phyloP scores from a whole-genome alignment of 75 land plant genomes.

The Pseudotsuga menziesii region DNA sequence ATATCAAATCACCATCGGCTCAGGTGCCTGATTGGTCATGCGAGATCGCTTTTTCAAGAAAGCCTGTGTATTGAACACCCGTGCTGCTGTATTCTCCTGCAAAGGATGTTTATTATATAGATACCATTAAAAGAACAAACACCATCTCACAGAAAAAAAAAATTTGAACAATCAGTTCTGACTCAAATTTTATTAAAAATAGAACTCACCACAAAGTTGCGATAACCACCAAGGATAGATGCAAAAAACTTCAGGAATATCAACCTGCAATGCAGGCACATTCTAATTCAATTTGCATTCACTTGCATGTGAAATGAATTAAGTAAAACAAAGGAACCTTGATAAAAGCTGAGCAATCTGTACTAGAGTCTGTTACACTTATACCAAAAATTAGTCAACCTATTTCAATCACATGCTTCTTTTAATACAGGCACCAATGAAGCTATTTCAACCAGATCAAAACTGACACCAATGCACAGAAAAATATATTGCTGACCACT shows the following conservation, averaged over 20 bases:
- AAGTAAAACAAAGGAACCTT: not conserved
- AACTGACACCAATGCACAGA: not conserved
- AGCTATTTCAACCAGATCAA: not conserved
- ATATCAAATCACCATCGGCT: constrained; percentile 59
- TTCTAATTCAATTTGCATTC: not conserved
- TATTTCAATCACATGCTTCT: not conserved
- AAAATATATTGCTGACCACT: not conserved
- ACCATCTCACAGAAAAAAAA: not conserved
- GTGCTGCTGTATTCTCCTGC: constrained; percentile 70
- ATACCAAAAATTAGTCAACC: not conserved
- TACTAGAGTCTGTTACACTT: no score
- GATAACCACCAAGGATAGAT: constrained; percentile 78
- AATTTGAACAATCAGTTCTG: not conserved
- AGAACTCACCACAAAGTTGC: constrained; percentile 90
- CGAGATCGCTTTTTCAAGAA: constrained; percentile 91
- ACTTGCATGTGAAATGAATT: not conserved
- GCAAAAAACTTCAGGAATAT: constrained; percentile 89
- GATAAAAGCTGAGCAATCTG: no score
- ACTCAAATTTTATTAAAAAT: not conserved
- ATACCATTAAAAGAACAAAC: not conserved
- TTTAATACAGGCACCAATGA: not conserved
- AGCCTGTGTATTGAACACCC: constrained; percentile 78
- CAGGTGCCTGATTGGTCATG: constrained; percentile 58
- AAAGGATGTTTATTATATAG: constrained; percentile 1
- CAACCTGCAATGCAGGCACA: constrained; percentile 48